Evolutionary conservation across 495 filamentous ascomycete genomes (phyloP).

Genomic region (Sabuloglossum arenarium): DNA sequence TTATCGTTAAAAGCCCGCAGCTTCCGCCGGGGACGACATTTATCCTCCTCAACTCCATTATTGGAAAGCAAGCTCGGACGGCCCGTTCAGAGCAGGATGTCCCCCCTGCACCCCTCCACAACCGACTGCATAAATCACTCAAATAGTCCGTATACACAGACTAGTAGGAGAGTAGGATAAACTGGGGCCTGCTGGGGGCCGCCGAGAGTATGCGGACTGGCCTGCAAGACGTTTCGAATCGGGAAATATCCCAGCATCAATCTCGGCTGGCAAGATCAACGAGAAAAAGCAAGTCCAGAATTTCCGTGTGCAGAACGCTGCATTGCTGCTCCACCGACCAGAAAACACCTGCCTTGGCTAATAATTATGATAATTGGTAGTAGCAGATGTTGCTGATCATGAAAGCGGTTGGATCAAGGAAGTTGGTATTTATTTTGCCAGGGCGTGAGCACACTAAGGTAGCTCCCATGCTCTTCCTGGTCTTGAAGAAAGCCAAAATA

Average conservation of each 20-base stretch:
- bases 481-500: background rate
- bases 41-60: background rate
- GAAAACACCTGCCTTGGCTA: background rate
- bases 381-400: no score
- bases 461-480: background rate
- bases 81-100: background rate
- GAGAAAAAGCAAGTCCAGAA: background rate
- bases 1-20: background rate
- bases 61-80: background rate
- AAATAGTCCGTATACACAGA: background rate
- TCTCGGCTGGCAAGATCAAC: background rate
- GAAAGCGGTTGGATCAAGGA: background rate
- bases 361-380: background rate
- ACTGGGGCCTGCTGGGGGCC: background rate
- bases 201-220: background rate
- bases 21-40: background rate
- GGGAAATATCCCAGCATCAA: slow-evolving; percentile 1
- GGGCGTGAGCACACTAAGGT: background rate
- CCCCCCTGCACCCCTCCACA: background rate
- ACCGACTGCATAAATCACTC: background rate
- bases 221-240: background rate
- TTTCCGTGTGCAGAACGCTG: no score
- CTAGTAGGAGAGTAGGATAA: no score
- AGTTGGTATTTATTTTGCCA: background rate
- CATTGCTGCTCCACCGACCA: background rate